Evolutionary conservation across 2,329 filamentous ascomycete species (phyloP), one percentile per base, ranked within the genome.

Genomic region (Neopestalotiopsis sp.): DNA sequence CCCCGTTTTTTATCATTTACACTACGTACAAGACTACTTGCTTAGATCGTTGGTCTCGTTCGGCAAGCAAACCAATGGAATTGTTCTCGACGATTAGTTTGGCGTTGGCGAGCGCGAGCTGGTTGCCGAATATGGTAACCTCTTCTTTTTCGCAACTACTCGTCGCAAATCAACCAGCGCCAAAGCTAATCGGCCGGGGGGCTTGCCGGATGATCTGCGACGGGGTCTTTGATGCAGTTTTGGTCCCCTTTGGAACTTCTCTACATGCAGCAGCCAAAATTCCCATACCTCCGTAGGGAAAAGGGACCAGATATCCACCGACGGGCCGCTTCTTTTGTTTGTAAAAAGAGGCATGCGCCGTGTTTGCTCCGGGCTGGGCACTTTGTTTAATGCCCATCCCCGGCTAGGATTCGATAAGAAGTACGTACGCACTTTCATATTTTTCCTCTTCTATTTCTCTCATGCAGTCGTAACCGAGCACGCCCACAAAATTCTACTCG

Each of bases 121-220:
- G 45, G 45, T 53, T 53, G 45, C 45, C 45, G 45, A 20, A 53
- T 53, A 53, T 53, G 45, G 45, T 53, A 53, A n/a, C 45, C 45
- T 53, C 14, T 53, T 53, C 45, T 53, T 53, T 53, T 20, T 9
- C 14, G n/a, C 45, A 20, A 17, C 45, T n/a, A 17, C 45, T n/a
- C 4, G 20, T 53, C 45, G 10, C 6, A 38, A 38, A 38, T 7
- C 34, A 10, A 6, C 34, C 6, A 38, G 10, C 6, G 6, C 34
- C 34, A 38, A 38, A 38, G 34, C 34, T 38, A 38, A 38, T 38
- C 34, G 34, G 34, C 34, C 34, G 34, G 34, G 45, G 45, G 45
- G 45, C 45, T 20, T 17, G 34, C 34, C 45, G 45, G 45, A 20
- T 53, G 45, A 53, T 53, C 45, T 53, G 45, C n/a, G 45, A 53